Evolutionary conservation across 106 monocot species (phyloP), one percentile per base, ranked within the genome.

Genomic region (Allium fistulosum): DNA sequence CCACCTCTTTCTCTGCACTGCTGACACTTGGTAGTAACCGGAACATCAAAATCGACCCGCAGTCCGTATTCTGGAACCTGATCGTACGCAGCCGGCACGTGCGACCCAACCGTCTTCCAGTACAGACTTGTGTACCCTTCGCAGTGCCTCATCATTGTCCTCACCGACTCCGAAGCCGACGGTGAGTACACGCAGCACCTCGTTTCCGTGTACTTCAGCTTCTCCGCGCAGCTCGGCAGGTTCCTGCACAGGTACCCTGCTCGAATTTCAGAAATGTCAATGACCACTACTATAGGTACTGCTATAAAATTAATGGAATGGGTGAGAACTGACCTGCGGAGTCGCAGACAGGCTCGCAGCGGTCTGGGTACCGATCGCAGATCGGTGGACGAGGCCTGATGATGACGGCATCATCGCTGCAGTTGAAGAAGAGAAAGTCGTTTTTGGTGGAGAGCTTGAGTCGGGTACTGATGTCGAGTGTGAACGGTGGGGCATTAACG

Each of bases 401-500:
- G 69, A 96, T 57, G 60, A 96, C 80, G 46, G 79, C 49, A 5
- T 81, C 82, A 37, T 57, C 18, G 71, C 75, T 77, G 83, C 88
- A 96, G 81, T 83, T 88, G 80, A 96, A 78, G 83, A 91, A 88
- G 81, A 96, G 74, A 74, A 74, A 96, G 49, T 88, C 71, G 72
- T 88, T 91, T 69, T 68, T 75, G 45, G 81, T 4, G 46, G 95
- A 96, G 67, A 91, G 83, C 14, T 76, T 71, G 80, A 91, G 83
- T 52, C 72, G 85, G 7, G 88, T 96, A 82, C 83, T 86, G 7
- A 87, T 73, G 81, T 96, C 91, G 17, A 88, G 95, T 66, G 83
- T 67, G 80, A 91, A 86, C n/a, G 88, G 85, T 59, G 82, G 13
- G 52, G 63, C 12, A 17, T 17, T n/a, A 46, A 61, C 12, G 0